Conservation (phyloP, 306 rosid genomes). For the Rosa multiflora region DNA sequence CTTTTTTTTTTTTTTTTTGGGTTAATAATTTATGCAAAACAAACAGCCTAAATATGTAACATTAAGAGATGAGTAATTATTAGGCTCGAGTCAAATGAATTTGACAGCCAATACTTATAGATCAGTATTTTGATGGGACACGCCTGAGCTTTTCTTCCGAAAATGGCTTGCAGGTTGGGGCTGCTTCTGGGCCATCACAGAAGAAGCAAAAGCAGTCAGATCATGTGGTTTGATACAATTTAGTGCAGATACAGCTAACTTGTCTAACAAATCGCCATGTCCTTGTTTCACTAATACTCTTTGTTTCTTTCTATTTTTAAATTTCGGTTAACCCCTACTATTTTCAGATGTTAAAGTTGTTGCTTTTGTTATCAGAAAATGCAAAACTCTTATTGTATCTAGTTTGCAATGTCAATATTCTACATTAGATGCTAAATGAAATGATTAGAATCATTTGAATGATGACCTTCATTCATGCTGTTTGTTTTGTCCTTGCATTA, state of each 20-base stretch:
- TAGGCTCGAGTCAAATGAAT: not conserved
- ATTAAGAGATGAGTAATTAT: not conserved
- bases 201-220: slow-evolving; percentile 55
- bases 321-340: not conserved
- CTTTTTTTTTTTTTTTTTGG: not conserved
- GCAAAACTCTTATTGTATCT: not conserved
- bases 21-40: not conserved
- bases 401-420: not conserved
- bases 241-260: not conserved
- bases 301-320: not conserved
- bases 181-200: slow-evolving; percentile 43
- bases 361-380: not conserved
- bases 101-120: not conserved
- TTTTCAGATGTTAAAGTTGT: not conserved
- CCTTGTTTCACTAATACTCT: not conserved
- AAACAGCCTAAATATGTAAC: not conserved
- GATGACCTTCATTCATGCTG: not conserved
- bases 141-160: slow-evolving; percentile 12
- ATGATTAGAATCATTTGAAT: not conserved
- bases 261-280: not conserved
- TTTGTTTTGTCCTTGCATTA: not conserved
- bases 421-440: not conserved
- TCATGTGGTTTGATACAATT: slow-evolving; percentile 1
- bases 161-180: slow-evolving; percentile 49
- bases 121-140: not conserved